Percentiles rank a stretch among this genome's conserved stretches.
Conservation (phyloP, 1,284 basidiomycete species). For the Schizophyllum amplum region DNA sequence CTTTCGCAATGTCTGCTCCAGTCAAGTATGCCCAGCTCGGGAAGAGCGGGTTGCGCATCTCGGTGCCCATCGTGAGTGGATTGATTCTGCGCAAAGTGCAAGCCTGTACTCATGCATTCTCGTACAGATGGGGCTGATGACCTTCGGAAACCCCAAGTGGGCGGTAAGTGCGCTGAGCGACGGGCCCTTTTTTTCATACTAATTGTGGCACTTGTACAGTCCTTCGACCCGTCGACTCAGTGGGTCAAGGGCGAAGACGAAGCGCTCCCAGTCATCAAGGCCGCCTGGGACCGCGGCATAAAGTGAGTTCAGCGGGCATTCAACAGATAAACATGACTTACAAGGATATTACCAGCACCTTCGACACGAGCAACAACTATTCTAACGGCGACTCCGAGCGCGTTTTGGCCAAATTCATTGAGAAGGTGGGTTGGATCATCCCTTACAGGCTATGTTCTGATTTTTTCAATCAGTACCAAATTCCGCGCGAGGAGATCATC, state of each 20-base stretch:
- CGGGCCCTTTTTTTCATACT: background rate
- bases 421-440: too few species aligned
- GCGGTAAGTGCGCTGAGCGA: slow-evolving; percentile 14
- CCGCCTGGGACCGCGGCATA: slow-evolving; percentile 38
- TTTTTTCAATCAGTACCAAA: slow-evolving; percentile 29
- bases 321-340: background rate
- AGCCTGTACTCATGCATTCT: background rate
- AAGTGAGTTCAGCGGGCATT: slow-evolving; percentile 9
- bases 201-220: too few species aligned
- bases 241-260: slow-evolving; percentile 39
- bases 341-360: slow-evolving; percentile 11
- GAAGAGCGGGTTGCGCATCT: slow-evolving; percentile 35
- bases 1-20: background rate
- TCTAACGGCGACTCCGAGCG: slow-evolving; percentile 41
- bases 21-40: slow-evolving; percentile 20
- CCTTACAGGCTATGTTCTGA: background rate
- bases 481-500: slow-evolving; percentile 46
- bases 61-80: slow-evolving; percentile 30
- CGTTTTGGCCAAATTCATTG: slow-evolving; percentile 45
- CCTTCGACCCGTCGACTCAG: slow-evolving; percentile 10
- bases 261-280: slow-evolving; percentile 31
- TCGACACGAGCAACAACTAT: slow-evolving; percentile 48
- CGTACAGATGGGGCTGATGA: slow-evolving; percentile 37
- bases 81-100: background rate
- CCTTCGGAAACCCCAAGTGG: slow-evolving; percentile 34